Conservation (phyloP, 192 early-diverging fungal species). For the Backusella sp. region DNA sequence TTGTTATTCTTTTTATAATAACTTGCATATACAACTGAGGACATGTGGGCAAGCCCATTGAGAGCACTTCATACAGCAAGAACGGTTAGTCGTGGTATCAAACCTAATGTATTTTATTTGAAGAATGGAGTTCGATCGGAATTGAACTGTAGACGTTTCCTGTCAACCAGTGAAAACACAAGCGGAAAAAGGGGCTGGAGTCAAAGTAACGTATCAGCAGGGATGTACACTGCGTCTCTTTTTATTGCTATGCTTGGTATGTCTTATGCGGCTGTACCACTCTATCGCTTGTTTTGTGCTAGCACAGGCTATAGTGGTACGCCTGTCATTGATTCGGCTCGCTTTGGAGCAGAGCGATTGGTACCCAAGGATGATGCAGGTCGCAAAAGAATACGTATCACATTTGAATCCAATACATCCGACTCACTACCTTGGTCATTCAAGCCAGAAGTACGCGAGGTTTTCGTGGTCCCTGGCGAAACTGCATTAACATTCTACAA, state of each 20-base stretch:
- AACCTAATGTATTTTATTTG: not conserved
- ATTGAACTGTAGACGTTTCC: not conserved
- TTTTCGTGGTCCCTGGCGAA: conserved; percentile 92
- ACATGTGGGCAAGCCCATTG: not conserved
- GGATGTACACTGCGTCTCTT: conserved; percentile 77
- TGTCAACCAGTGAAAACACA: not conserved
- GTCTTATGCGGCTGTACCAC: conserved; percentile 91
- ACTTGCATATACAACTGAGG: not conserved
- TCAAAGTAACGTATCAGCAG: conserved; percentile 28
- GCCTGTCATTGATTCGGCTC: conserved; percentile 66
- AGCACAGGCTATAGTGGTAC: conserved; percentile 93
- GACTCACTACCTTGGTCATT: conserved; percentile 88
- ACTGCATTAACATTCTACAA: conserved; percentile 96
- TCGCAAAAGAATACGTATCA: conserved; percentile 62
- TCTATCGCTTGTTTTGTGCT: conserved; percentile 94
- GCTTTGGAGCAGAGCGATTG: conserved; percentile 67
- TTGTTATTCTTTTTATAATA: not conserved
- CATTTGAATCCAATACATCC: conserved; percentile 72
- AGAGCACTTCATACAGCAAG: not conserved
- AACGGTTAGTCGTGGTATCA: not conserved
- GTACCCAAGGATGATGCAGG: conserved; percentile 57
- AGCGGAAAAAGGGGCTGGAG: not conserved
- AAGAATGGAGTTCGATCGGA: not conserved
- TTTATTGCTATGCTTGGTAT: conserved; percentile 84
- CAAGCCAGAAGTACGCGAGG: conserved; percentile 81